Evolutionary conservation across 192 early-diverging fungal species (phyloP).

Genomic region (Tieghemiomyces parasiticus): DNA sequence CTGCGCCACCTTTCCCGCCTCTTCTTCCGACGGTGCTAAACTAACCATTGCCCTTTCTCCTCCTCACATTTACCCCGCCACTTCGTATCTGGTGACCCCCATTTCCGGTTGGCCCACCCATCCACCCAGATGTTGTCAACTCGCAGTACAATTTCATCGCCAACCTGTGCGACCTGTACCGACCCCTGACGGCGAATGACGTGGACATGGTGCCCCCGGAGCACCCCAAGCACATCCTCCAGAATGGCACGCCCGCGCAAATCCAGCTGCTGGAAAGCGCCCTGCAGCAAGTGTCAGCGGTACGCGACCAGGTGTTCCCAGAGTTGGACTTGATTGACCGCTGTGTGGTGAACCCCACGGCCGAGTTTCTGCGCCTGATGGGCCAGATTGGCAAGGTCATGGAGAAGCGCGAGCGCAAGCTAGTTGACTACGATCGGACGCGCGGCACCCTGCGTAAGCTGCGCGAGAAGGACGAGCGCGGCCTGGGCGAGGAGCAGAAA

Average conservation of each 20-base stretch:
- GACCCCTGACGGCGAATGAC: constrained; percentile 30
- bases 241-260: constrained; percentile 3
- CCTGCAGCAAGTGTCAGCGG: constrained; percentile 27
- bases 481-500: constrained; percentile 45
- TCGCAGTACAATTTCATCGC: constrained; percentile 42
- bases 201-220: too few relatives aligned
- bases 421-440: constrained; percentile 85
- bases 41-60: constrained; percentile 13
- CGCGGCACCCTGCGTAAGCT: constrained; percentile 55
- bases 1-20: constrained; percentile 14
- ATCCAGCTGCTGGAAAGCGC: constrained; percentile 26
- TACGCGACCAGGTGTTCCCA: constrained; percentile 39
- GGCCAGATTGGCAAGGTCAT: constrained; percentile 70
- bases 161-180: constrained; percentile 37
- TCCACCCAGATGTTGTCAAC: constrained; percentile 32
- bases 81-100: too few relatives aligned
- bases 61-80: too few relatives aligned
- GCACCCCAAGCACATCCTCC: background rate
- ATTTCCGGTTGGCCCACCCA: too few relatives aligned
- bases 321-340: constrained; percentile 62
- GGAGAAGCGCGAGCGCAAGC: constrained; percentile 80
- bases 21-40: constrained; percentile 13
- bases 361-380: constrained; percentile 59
- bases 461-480: constrained; percentile 42
- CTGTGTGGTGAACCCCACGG: constrained; percentile 57